These are phyloP conservation scores for Auriscalpium vulgare DNA, from an alignment of 768 basidiomycete genomes.

Conservation along the genomic window DNA sequence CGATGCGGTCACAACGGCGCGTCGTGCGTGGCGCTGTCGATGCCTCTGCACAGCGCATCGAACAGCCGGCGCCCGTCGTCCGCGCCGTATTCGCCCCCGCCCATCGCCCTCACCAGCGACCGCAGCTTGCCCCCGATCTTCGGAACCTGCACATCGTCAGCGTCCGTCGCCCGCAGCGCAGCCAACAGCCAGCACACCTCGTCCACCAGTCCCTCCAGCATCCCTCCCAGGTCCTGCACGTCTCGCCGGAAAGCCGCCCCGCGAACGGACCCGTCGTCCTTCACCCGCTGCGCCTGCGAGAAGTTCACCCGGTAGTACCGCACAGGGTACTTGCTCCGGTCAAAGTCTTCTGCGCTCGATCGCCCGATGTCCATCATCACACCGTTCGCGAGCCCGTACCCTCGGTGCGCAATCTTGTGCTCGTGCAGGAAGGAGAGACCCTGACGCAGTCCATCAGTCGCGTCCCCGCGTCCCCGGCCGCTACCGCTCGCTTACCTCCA, in stretches of 20 bases:
- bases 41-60: conserved; percentile 38
- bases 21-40: conserved; percentile 37
- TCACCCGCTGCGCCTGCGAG: conserved; percentile 1
- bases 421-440: conserved; percentile 13
- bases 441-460: not conserved
- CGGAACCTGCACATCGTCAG: conserved; percentile 30
- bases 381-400: conserved; percentile 2
- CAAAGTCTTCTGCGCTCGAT: not conserved
- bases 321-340: conserved; percentile 4
- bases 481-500: conserved; percentile 30
- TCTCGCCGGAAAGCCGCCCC: conserved; percentile 1
- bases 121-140: conserved; percentile 33
- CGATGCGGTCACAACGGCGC: not conserved
- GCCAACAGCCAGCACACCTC: not conserved
- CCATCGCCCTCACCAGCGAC: conserved; percentile 41
- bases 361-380: conserved; percentile 15
- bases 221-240: conserved; percentile 8
- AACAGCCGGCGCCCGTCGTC: conserved; percentile 43
- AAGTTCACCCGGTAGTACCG: conserved; percentile 13
- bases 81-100: conserved; percentile 36
- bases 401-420: conserved; percentile 3
- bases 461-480: not conserved
- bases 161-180: not conserved
- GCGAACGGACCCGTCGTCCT: conserved; percentile 3
- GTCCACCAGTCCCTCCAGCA: conserved; percentile 3